Evolutionary conservation across 2,329 filamentous ascomycete species (phyloP).

Genomic region (Albifimbria verrucaria): DNA sequence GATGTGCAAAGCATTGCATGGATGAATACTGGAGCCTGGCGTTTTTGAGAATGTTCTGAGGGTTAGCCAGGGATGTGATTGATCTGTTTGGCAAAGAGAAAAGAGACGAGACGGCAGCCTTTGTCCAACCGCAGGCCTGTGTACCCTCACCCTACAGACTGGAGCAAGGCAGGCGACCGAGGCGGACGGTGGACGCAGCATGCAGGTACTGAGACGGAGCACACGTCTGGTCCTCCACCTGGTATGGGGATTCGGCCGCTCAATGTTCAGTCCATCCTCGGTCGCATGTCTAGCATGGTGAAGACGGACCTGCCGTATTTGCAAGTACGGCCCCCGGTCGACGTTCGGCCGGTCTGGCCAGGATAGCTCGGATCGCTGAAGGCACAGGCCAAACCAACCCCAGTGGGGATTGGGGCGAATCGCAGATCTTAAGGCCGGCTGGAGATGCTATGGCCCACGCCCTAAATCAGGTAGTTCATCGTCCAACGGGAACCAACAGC

Average conservation of each 20-base stretch:
- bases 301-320: constrained; percentile 2
- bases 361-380: not conserved
- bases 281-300: not conserved
- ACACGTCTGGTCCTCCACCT: not conserved
- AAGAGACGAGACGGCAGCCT: not conserved
- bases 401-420: not conserved
- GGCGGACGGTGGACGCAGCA: not conserved
- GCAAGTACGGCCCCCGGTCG: not conserved
- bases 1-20: not conserved
- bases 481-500: not conserved
- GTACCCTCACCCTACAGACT: not conserved
- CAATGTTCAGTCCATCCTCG: not conserved
- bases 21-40: not conserved
- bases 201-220: not conserved
- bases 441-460: not conserved
- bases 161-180: not conserved
- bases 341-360: not conserved
- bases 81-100: not conserved
- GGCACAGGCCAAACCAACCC: not conserved
- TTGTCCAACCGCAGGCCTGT: not conserved
- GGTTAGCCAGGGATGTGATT: too few relatives aligned
- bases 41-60: not conserved
- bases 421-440: not conserved
- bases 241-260: not conserved
- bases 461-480: too few relatives aligned